Evolutionary conservation across 225 moss, liverwort and hornwort genomes (phyloP), one percentile per base, ranked within the genome.

Genomic region (Ulota crispa): DNA sequence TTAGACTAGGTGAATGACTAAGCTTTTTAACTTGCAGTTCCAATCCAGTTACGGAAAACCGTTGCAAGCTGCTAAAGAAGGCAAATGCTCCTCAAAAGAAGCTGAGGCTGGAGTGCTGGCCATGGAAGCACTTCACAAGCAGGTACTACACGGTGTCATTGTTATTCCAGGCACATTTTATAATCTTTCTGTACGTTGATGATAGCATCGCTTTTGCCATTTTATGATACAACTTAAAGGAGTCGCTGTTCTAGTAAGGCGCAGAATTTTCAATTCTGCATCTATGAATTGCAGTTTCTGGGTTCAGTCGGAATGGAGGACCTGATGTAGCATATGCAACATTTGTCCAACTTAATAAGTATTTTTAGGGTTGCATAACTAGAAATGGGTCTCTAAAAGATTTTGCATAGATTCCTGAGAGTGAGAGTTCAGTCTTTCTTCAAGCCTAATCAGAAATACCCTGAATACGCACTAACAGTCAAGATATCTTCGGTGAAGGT

Each of bases 81-180:
- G 94, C 37, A 96, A 96, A 85, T 93, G 94, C 84, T 89, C 93
- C 68, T 80, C 93, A 76, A 96, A 89, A 86, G 96, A 96, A 87
- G 86, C 96, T 80, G 96, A 96, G 86, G 94, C 92, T 65, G 96
- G 96, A 68, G 91, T 94, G 37, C 79, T 96, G 32, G 96, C 96
- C 27, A 94, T 96, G 96, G 96, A 96, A 87, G 96, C 96, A 21
- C 88, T 96, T 54, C 96, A 96, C 78, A 96, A 96, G 79, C 96
- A 96, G 94, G 96, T 90, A 85, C 39, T 78, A 34, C 36, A 50
- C 30, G 41, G 18, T 30, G 10, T 31, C 34, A 50, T 78, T 52
- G 42, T 65, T 72, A 27, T 20, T 64, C 56, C 53, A 60, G 64
- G 67, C 50, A 62, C 30, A 79, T 79, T 24, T 28, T 68, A 32